phyloP scores from a whole-genome alignment of 2,329 filamentous ascomycete genomes.

The Penicillium sp. region DNA sequence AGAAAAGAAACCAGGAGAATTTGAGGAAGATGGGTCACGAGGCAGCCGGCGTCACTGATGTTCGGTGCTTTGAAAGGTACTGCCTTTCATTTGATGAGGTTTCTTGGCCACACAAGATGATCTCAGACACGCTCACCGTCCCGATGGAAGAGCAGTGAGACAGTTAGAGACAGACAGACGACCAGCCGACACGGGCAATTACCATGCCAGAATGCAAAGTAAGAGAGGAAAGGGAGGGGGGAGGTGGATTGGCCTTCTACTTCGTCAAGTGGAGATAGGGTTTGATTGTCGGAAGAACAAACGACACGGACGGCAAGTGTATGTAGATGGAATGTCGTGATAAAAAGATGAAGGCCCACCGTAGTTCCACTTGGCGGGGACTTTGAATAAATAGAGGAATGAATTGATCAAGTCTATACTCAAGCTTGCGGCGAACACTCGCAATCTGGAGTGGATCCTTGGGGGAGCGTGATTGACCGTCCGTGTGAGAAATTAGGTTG shows the following conservation, averaged over 20 bases:
- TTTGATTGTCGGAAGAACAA: constrained; percentile 5
- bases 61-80: constrained; percentile 6
- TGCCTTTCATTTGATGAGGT: constrained; percentile 4
- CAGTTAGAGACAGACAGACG: constrained; percentile 1
- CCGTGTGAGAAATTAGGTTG: background rate
- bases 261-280: background rate
- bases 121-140: constrained; percentile 16
- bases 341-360: background rate
- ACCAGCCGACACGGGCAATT: constrained; percentile 10
- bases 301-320: background rate
- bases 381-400: constrained; percentile 1
- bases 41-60: constrained; percentile 10
- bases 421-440: background rate
- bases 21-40: constrained; percentile 17
- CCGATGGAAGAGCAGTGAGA: constrained; percentile 12
- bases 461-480: too few relatives aligned
- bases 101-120: constrained; percentile 8
- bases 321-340: background rate
- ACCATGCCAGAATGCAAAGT: constrained; percentile 8
- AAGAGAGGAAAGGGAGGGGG: background rate
- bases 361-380: constrained; percentile 2
- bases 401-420: background rate
- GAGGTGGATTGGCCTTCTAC: background rate
- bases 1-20: constrained; percentile 13
- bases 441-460: too few relatives aligned